These are phyloP conservation scores for Podospora tetraspora DNA, from an alignment of 495 filamentous ascomycete genomes.

Conservation along the genomic window DNA sequence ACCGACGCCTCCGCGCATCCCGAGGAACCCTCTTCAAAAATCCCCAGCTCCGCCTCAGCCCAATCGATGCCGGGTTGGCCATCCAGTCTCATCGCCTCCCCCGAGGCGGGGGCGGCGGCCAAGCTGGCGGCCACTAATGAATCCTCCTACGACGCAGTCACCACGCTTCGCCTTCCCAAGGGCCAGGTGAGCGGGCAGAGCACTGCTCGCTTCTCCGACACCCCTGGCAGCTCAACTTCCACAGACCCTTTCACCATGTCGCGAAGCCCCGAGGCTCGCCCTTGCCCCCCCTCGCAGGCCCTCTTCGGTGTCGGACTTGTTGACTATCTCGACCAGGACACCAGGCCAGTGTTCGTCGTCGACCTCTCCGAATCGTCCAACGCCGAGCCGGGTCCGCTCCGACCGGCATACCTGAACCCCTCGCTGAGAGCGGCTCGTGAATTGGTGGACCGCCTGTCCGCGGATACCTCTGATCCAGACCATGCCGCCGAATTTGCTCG, in stretches of 20 bases:
- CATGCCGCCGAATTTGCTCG: slow-evolving; percentile 40
- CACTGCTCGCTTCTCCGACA: slow-evolving; percentile 45
- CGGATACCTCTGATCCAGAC: slow-evolving; percentile 34
- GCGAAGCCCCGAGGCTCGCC: slow-evolving; percentile 41
- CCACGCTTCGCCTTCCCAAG: slow-evolving; percentile 58
- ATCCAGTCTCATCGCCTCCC: slow-evolving; percentile 47
- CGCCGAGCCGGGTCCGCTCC: slow-evolving; percentile 45
- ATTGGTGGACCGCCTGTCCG: slow-evolving; percentile 47
- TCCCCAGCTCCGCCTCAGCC: too few species aligned
- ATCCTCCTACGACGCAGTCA: slow-evolving; percentile 46
- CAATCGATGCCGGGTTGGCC: slow-evolving; percentile 44
- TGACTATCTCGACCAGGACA: slow-evolving; percentile 63
- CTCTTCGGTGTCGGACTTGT: slow-evolving; percentile 54
- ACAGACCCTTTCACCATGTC: slow-evolving; percentile 33
- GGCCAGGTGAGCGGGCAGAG: slow-evolving; percentile 49
- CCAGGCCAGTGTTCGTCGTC: slow-evolving; percentile 62
- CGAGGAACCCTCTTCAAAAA: too few species aligned
- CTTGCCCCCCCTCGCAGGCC: slow-evolving; percentile 39
- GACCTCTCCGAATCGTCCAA: slow-evolving; percentile 54
- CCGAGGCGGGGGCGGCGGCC: slow-evolving; percentile 36
- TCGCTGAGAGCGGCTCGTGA: slow-evolving; percentile 45
- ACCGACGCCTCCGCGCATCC: too few species aligned
- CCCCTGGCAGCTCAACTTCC: slow-evolving; percentile 43
- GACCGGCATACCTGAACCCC: slow-evolving; percentile 55
- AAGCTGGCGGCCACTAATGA: slow-evolving; percentile 55